Evolutionary conservation across 1,139 yeast species (phyloP).

Genomic region (Saccharomyces hybrid): DNA sequence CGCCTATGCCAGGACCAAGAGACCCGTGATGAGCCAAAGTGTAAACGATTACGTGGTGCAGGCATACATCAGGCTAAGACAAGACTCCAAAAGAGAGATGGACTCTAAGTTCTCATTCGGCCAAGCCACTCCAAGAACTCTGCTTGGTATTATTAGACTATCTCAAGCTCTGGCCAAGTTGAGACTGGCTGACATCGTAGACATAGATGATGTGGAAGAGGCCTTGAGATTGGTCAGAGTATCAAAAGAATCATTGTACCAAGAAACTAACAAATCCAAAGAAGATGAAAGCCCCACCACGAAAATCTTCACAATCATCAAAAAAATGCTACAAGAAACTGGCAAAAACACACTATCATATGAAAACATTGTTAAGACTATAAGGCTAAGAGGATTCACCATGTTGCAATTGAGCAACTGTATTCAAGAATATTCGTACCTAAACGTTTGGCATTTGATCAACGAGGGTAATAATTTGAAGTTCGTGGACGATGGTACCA

Average conservation of each 20-base stretch:
- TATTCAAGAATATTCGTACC: slow-evolving; percentile 60
- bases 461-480: slow-evolving; percentile 51
- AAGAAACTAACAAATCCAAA: slow-evolving; percentile 41
- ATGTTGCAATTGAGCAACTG: slow-evolving; percentile 70
- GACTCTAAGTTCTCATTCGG: slow-evolving; percentile 73
- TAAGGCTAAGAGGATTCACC: slow-evolving; percentile 77
- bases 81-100: slow-evolving; percentile 73
- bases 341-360: slow-evolving; percentile 44
- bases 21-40: slow-evolving; percentile 81
- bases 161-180: slow-evolving; percentile 92
- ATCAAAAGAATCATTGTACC: slow-evolving; percentile 71
- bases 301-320: slow-evolving; percentile 48
- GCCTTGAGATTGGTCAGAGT: slow-evolving; percentile 82
- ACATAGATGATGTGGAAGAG: slow-evolving; percentile 83
- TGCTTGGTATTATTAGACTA: slow-evolving; percentile 83
- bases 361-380: slow-evolving; percentile 55
- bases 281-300: slow-evolving; percentile 53
- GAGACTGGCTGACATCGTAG: slow-evolving; percentile 70
- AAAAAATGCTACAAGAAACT: slow-evolving; percentile 31
- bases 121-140: slow-evolving; percentile 92
- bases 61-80: slow-evolving; percentile 84
- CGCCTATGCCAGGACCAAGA: slow-evolving; percentile 72
- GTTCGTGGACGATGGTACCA: slow-evolving; percentile 33
- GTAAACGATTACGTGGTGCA: slow-evolving; percentile 86
- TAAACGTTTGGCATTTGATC: slow-evolving; percentile 70